Percentiles rank a stretch among this genome's conserved stretches.
phyloP scores from a whole-genome alignment of 2,329 filamentous ascomycete genomes.

The Didymella glomerata region DNA sequence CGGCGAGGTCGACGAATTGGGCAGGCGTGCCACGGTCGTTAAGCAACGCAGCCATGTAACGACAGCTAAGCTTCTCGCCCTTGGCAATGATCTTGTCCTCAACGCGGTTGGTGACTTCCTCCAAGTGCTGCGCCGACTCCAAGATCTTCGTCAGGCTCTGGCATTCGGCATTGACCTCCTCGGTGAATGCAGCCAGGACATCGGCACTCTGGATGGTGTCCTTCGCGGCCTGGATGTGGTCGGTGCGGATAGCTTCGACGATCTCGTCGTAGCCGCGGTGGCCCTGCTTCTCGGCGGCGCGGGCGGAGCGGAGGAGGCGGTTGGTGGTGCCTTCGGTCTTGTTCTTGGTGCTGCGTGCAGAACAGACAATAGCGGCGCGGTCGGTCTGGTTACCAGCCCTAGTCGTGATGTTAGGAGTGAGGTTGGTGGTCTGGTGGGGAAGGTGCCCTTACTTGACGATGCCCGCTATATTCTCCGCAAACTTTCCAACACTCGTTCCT shows the following conservation, averaged over 20 bases:
- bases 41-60: constrained; percentile 85
- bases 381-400: constrained; percentile 67
- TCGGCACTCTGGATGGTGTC: constrained; percentile 52
- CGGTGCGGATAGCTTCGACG: constrained; percentile 80
- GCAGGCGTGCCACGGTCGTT: constrained; percentile 83
- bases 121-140: constrained; percentile 67
- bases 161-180: constrained; percentile 80
- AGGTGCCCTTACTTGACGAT: constrained; percentile 65
- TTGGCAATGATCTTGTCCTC: constrained; percentile 85
- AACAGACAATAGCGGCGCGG: constrained; percentile 92
- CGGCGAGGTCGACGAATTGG: constrained; percentile 88
- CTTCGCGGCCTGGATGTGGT: constrained; percentile 79
- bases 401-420: constrained; percentile 53
- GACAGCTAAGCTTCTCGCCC: constrained; percentile 94
- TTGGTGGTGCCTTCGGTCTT: constrained; percentile 96
- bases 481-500: constrained; percentile 95
- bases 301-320: constrained; percentile 60
- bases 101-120: constrained; percentile 60
- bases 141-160: constrained; percentile 78
- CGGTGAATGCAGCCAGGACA: constrained; percentile 64
- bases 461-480: constrained; percentile 69
- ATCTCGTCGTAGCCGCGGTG: constrained; percentile 71
- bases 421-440: too few species aligned
- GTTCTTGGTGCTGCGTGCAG: constrained; percentile 90
- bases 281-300: constrained; percentile 55